Base-by-base conservation (phyloP, 331 rosid species). In the Ulmus americana region DNA sequence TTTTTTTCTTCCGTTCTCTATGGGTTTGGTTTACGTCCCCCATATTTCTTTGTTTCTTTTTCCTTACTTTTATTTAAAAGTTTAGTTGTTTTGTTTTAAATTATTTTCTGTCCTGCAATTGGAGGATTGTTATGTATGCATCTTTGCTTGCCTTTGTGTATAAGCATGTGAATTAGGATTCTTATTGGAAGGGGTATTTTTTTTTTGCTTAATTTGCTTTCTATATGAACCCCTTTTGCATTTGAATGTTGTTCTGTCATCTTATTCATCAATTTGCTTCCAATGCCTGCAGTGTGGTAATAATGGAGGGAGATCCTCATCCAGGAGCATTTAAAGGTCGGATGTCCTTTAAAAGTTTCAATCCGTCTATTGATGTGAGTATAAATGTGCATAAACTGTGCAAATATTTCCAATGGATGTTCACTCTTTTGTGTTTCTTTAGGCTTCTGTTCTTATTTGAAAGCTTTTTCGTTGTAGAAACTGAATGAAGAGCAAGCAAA, bases 281-380 rank as follows among this genome's bases (percentile, higher is more conserved):
- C 63, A 46, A 35, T 20, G 41, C 45, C 42, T 70, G 48, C 71
- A 92, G 95, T 82, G 82, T 82, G 64, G 90, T 94, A 57, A 65
- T 87, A 76, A 65, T 84, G 80, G 99, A 90, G 84, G 97, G 90
- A 38, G 96, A 94, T 79, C 96, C 99, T 39, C 89, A 72, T 72
- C 99, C 99, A 3, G 95, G 91, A 46, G 90, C 81, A n/a, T 45
- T 58, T 65, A 83, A 74, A 65, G 99, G 99, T 50, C 88, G 96
- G 15, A 84, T 90, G 90, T 87, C 97, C 7, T 90, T 94, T 80
- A 85, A 76, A 59, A 80, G 83, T 70, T 94, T 94, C 74, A 94
- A 94, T 78, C 96, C 97, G 22, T 68, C 77, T 0, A 77, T 94
- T 76, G 99, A 94, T 76, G 99, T 94, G 83, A 90, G 99, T 90